Evolutionary conservation across 148 eudicot species (phyloP).

Genomic region (Tetragonia tetragonoides): DNA sequence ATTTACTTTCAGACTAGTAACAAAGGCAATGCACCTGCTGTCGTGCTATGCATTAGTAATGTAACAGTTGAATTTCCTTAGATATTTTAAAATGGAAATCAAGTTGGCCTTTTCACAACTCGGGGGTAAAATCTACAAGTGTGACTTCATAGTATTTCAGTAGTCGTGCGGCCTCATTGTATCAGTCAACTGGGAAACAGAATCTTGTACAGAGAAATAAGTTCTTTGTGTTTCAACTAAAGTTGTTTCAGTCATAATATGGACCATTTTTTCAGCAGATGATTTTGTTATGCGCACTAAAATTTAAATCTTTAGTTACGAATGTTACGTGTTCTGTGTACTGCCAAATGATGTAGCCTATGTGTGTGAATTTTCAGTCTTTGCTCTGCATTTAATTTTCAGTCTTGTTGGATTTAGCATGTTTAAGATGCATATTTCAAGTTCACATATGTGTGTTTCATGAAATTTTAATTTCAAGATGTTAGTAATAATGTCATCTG

Average conservation of each 20-base stretch:
- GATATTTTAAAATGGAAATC: no score
- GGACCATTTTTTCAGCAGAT: background rate
- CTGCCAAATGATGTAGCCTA: background rate
- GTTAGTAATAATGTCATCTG: background rate
- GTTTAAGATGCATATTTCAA: background rate
- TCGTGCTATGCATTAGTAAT: background rate
- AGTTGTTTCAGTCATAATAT: background rate
- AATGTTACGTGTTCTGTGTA: background rate
- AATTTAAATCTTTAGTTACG: background rate
- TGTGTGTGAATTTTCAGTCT: background rate
- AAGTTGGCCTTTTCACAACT: no score
- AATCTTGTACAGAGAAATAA: background rate
- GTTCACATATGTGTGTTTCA: background rate
- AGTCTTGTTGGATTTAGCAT: background rate
- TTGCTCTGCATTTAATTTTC: background rate
- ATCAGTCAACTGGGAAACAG: background rate
- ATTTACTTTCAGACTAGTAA: no score
- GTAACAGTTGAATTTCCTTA: background rate
- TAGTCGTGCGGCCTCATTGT: background rate
- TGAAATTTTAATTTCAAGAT: background rate
- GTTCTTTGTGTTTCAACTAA: background rate
- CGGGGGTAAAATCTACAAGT: no score
- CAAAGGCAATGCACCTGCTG: no score
- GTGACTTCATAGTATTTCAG: no score
- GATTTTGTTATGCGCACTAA: background rate